Conservation (phyloP, 306 rosid genomes). For the Quercus bicolor region DNA sequence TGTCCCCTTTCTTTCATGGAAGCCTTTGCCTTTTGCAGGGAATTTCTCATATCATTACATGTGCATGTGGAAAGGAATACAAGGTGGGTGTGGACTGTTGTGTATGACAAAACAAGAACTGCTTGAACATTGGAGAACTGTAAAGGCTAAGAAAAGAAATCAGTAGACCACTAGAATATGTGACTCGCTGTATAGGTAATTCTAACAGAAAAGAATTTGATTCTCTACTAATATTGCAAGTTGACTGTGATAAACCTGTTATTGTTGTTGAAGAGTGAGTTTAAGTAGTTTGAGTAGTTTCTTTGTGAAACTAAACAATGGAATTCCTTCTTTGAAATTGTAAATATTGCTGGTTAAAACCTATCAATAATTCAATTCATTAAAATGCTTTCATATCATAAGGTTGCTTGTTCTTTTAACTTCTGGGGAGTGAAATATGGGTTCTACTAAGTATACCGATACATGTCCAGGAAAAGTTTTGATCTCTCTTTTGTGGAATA, state of each 20-base stretch:
- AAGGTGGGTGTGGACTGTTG: slow-evolving; percentile 42
- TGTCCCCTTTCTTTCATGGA: slow-evolving; percentile 16
- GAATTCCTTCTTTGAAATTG: not conserved
- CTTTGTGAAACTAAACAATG: not conserved
- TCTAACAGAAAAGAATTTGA: not conserved
- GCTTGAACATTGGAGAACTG: not conserved
- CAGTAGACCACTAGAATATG: not conserved
- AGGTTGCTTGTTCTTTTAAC: too few relatives aligned
- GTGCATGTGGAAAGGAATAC: slow-evolving; percentile 77
- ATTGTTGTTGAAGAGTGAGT: not conserved
- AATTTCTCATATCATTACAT: slow-evolving; percentile 56
- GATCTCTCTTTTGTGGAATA: too few relatives aligned
- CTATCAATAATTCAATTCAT: too few relatives aligned
- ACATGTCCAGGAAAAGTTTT: too few relatives aligned
- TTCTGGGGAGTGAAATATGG: too few relatives aligned
- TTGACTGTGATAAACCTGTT: slow-evolving; percentile 6
- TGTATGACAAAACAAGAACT: too few relatives aligned
- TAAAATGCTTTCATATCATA: too few relatives aligned
- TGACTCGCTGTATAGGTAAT: slow-evolving; percentile 15
- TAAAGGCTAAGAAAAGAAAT: slow-evolving; percentile 1
- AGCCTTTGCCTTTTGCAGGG: slow-evolving; percentile 46
- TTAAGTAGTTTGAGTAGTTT: not conserved
- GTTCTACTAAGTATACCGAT: too few relatives aligned
- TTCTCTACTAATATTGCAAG: not conserved
- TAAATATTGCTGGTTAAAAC: too few relatives aligned